phyloP scores from a whole-genome alignment of 805 yeast genomes.

The Ogataea ganodermae region DNA sequence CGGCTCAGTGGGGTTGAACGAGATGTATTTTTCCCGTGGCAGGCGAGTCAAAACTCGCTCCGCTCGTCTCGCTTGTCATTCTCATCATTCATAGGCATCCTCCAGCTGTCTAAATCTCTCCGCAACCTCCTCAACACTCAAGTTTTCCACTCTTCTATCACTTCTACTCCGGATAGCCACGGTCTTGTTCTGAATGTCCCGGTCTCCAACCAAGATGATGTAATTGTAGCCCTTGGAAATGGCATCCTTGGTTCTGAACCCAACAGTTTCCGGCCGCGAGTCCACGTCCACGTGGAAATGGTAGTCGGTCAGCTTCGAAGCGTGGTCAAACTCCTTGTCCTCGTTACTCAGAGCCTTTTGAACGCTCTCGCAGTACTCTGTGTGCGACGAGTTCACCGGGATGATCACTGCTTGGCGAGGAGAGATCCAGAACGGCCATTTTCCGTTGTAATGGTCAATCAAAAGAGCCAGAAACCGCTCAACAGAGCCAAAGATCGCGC shows the following conservation, averaged over 20 bases:
- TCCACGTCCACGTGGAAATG: conserved; percentile 79
- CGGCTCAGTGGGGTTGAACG: too few relatives aligned
- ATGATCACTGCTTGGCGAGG: conserved; percentile 87
- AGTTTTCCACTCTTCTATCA: conserved; percentile 44
- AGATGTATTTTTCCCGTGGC: too few relatives aligned
- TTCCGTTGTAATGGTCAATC: conserved; percentile 86
- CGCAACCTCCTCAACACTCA: conserved; percentile 54
- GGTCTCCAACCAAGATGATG: conserved; percentile 84
- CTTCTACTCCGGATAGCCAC: conserved; percentile 65
- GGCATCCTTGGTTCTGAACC: conserved; percentile 79
- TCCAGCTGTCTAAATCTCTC: conserved; percentile 58
- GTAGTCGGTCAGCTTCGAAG: conserved; percentile 58
- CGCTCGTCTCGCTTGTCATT: neutral
- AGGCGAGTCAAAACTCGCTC: too few relatives aligned
- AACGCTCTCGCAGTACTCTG: conserved; percentile 52
- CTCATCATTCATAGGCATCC: conserved; percentile 41
- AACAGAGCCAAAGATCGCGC: conserved; percentile 93
- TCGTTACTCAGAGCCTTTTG: conserved; percentile 52
- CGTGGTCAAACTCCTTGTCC: conserved; percentile 34
- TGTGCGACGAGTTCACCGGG: conserved; percentile 71
- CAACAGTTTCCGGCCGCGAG: conserved; percentile 72
- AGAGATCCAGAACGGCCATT: conserved; percentile 97
- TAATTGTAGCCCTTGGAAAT: conserved; percentile 72
- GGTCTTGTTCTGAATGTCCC: conserved; percentile 62
- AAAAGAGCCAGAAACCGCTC: conserved; percentile 91